Base-by-base conservation (phyloP, 164 flowering plant genomes). In the Aristolochia californica region DNA sequence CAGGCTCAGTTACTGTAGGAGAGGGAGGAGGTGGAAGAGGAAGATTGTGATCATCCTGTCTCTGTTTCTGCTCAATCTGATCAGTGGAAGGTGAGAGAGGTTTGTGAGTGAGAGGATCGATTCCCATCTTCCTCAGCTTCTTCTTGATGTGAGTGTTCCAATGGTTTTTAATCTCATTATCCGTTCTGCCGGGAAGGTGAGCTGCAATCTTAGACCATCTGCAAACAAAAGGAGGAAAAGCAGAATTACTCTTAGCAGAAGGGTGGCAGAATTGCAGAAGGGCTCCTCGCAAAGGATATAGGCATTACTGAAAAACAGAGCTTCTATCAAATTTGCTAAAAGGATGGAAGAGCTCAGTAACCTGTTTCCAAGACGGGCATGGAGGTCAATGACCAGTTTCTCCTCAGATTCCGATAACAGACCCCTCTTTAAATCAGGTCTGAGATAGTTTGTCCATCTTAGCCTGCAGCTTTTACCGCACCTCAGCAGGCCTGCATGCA, bases 141-240 rank as follows among this genome's bases (percentile, higher is more conserved):
- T 83, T 83, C 74, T 83, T 83, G 63, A 83, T 83, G 77, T 83
- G 89, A 47, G 89, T 83, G 52, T 83, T 83, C 88, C 88, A 83
- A 9, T 83, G 86, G 59, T 83, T 83, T 66, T 83, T 83, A 22
- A 83, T 83, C 60, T 83, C 89, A 62, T 83, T 83, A 55, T 83
- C 89, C 20, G 89, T 83, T 74, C 86, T 78, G n/a, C 89, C 86
- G 26, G 89, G 89, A 34, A 83, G 76, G 73, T 83, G 83, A 55
- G 81, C 74, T 44, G 89, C 90, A 62, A 83, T 81, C 61, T 83
- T 81, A 5, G 86, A 83, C 90, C 90, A 83, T 72, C 89, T 83
- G 77, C 30, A 58, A 62, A 38, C 20, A 56, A 48, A 14, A 14
- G 15, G 43, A 26, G 52, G 30, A 8, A 8, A 11, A 17, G 7